Evolutionary conservation across 768 basidiomycete genomes (phyloP).

Genomic region (Agrocybe praecox): DNA sequence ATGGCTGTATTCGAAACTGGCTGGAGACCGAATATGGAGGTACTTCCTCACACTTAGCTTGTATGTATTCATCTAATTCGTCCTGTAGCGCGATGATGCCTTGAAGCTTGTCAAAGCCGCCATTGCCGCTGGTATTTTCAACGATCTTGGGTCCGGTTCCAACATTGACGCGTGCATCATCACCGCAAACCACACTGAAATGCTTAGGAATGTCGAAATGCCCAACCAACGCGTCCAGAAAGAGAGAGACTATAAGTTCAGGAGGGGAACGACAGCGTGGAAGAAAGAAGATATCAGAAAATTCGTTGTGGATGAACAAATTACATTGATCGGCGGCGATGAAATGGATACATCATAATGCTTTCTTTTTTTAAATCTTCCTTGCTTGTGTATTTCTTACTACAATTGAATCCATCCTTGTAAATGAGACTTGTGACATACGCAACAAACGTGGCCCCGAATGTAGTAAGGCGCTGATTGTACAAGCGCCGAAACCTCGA

Average conservation of each 20-base stretch:
- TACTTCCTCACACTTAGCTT: conserved; percentile 33
- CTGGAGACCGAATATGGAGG: conserved; percentile 84
- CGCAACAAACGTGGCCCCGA: not conserved
- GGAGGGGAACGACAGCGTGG: conserved; percentile 87
- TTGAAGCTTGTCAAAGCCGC: conserved; percentile 83
- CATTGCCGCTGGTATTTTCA: conserved; percentile 96
- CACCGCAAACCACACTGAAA: conserved; percentile 83
- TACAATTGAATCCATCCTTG: not conserved
- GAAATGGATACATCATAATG: conserved; percentile 80
- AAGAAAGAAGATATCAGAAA: conserved; percentile 77
- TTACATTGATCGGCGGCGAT: conserved; percentile 59
- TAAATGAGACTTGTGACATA: not conserved
- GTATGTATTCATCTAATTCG: not conserved
- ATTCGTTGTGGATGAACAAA: conserved; percentile 73
- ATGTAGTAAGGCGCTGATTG: not conserved
- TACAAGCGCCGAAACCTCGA: not conserved
- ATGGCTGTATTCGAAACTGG: conserved; percentile 96
- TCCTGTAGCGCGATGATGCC: conserved; percentile 71
- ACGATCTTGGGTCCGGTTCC: conserved; percentile 98
- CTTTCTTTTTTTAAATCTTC: not conserved
- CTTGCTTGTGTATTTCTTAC: not conserved
- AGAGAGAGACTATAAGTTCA: conserved; percentile 73
- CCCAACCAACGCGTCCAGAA: conserved; percentile 86
- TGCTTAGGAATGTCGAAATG: conserved; percentile 91
- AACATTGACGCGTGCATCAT: conserved; percentile 98